Base-by-base conservation (phyloP, 2,329 filamentous ascomycete species). In the Sclerotiophoma versabilis region DNA sequence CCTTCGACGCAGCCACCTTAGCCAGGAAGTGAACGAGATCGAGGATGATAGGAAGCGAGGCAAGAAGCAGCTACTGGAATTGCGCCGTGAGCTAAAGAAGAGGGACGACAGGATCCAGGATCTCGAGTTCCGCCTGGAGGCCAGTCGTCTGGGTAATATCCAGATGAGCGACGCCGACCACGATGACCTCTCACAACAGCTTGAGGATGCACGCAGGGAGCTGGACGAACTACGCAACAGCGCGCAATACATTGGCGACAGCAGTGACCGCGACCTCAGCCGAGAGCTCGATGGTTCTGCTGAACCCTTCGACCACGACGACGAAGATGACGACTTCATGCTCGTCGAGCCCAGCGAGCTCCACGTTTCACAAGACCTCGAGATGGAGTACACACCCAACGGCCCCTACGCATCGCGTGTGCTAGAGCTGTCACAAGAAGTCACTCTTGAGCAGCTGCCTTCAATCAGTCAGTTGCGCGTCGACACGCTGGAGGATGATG, bases 1-100 rank as follows among this genome's bases (percentile, higher is more conserved):
- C 32, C 72, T 78, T 15, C 73, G 74, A 44, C 75, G 73, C 25
- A 76, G 65, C 63, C 74, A 75, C 44, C 67, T 76, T 6, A 76
- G 75, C 60, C 74, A 79, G 53, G 73, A 76, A 60, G 70, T 77
- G 42, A 76, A 74, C 49, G 63, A 65, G 25, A 70, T 76, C 43
- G 72, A 76, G 20, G 68, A 73, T 41, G 68, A 76, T 56, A 65
- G 71, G 58, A 72, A 70, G 62, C 63, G 73, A 43, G 71, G 75
- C 51, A 68, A 64, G 56, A 75, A 71, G 66, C 70, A 72, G 56
- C 60, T 76, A n/a, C 49, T 72, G 12, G 66, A 73, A 36, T 65
- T 78, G 3, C 71, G 68, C 36, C 60, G 66, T 25, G 71, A 78
- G 62, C 69, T 79, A 29, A 56, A 59, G 5, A 68, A 71, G 30